phyloP scores from a whole-genome alignment of 2,329 filamentous ascomycete species.

The Paecilomyces formosus region DNA sequence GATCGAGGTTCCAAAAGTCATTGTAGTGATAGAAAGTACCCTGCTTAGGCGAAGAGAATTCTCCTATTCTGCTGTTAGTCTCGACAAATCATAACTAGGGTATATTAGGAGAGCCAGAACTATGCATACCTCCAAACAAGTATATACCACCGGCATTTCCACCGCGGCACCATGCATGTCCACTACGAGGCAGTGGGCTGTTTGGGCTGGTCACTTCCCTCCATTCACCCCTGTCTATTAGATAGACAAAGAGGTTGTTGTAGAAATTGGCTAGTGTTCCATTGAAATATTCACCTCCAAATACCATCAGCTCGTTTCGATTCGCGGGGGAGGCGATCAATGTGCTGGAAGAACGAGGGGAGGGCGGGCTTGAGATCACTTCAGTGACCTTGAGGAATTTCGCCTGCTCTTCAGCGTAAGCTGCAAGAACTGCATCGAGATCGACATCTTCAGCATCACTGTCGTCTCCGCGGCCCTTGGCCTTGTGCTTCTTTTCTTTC shows the following conservation, averaged over 20 bases:
- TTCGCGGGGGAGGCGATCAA: constrained; percentile 80
- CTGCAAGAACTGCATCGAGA: constrained; percentile 84
- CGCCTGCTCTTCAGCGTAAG: constrained; percentile 88
- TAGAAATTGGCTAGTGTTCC: constrained; percentile 70
- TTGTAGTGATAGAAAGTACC: constrained; percentile 99
- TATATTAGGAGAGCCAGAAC: not conserved
- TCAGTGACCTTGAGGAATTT: constrained; percentile 93
- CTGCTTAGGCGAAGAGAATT: constrained; percentile 94
- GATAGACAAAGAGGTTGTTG: constrained; percentile 60
- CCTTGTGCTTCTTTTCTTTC: constrained; percentile 73
- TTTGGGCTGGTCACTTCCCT: constrained; percentile 84
- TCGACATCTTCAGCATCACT: constrained; percentile 90
- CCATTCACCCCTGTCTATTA: constrained; percentile 85
- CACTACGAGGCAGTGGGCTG: constrained; percentile 78
- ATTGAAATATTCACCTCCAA: constrained; percentile 94
- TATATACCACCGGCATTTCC: constrained; percentile 81
- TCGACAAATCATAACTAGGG: not conserved
- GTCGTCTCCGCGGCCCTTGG: constrained; percentile 60
- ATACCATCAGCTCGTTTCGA: constrained; percentile 80
- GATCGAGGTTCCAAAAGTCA: constrained; percentile 92
- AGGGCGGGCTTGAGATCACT: constrained; percentile 62
- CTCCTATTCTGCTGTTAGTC: constrained; percentile 41
- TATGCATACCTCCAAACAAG: constrained; percentile 64
- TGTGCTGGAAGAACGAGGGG: constrained; percentile 69
- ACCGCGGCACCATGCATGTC: constrained; percentile 89